These are phyloP conservation scores for Boletus sensibilis DNA, from an alignment of 768 basidiomycete species.

Conservation along the genomic window DNA sequence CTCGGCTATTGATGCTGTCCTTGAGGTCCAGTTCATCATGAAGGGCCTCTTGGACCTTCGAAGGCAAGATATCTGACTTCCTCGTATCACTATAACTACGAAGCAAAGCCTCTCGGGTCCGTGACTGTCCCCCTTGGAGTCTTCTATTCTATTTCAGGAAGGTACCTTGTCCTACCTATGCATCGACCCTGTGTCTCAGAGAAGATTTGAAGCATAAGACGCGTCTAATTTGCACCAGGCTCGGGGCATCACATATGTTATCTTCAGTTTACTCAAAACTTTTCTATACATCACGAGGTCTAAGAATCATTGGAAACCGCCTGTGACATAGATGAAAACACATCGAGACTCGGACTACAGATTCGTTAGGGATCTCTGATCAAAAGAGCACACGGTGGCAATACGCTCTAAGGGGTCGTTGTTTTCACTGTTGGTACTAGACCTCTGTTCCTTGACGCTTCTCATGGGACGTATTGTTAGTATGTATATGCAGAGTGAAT, in stretches of 20 bases:
- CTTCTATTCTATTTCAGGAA: background rate
- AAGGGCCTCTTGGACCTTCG: slow-evolving; percentile 79
- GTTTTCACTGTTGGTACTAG: background rate
- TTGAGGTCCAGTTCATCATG: slow-evolving; percentile 81
- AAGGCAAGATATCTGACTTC: slow-evolving; percentile 60
- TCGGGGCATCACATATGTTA: background rate
- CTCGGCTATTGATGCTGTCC: slow-evolving; percentile 66
- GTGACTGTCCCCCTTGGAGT: background rate
- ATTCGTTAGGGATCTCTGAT: background rate
- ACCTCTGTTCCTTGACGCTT: background rate
- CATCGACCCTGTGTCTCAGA: background rate
- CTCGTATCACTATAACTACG: background rate
- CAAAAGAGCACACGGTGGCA: background rate
- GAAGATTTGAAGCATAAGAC: background rate
- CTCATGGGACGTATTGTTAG: background rate
- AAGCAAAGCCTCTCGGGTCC: background rate
- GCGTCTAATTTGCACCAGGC: background rate
- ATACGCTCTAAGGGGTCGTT: background rate
- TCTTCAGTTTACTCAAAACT: background rate
- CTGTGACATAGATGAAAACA: background rate
- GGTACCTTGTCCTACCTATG: background rate
- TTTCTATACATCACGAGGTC: background rate
- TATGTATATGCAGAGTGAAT: background rate
- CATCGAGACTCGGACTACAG: background rate
- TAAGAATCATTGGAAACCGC: background rate